A percentile compares a stretch with the other conserved stretches of the same genome.
phyloP scores from a whole-genome alignment of 164 flowering plant genomes.

The Macadamia integrifolia region DNA sequence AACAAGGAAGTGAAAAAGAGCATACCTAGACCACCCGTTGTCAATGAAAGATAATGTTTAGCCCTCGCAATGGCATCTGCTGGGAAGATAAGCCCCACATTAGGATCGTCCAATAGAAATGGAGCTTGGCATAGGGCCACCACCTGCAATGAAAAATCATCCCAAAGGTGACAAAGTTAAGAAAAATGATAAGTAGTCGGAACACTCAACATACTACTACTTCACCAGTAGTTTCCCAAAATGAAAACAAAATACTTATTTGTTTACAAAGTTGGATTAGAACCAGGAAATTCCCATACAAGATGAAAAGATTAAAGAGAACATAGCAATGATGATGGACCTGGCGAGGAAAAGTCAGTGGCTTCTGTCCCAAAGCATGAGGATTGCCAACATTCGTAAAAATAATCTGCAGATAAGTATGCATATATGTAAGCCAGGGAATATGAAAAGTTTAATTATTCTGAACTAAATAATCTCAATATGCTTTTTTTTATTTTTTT shows the following conservation, averaged over 20 bases:
- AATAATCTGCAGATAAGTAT: conserved; percentile 55
- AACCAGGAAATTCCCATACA: background rate
- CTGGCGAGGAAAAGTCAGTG: conserved; percentile 94
- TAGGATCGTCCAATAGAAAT: conserved; percentile 90
- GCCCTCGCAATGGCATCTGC: conserved; percentile 98
- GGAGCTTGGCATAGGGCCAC: conserved; percentile 99
- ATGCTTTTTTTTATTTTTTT: too few relatives aligned
- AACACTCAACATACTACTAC: too few relatives aligned
- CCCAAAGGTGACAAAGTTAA: conserved; percentile 5
- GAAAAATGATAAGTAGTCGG: too few relatives aligned
- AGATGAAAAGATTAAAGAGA: background rate
- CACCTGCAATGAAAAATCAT: conserved; percentile 47
- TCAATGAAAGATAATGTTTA: conserved; percentile 77
- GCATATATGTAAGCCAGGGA: background rate
- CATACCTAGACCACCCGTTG: conserved; percentile 92
- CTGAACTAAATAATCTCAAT: background rate
- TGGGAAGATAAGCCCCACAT: conserved; percentile 88
- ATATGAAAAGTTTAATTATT: background rate
- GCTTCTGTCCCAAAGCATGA: conserved; percentile 98
- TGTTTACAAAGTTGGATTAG: background rate
- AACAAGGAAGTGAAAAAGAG: background rate
- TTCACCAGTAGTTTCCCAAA: too few relatives aligned
- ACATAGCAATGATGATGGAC: conserved; percentile 23
- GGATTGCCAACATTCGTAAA: conserved; percentile 99
- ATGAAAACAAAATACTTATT: background rate